Evolutionary conservation across 1,284 basidiomycete genomes (phyloP).

Genomic region (Boletus smithii): DNA sequence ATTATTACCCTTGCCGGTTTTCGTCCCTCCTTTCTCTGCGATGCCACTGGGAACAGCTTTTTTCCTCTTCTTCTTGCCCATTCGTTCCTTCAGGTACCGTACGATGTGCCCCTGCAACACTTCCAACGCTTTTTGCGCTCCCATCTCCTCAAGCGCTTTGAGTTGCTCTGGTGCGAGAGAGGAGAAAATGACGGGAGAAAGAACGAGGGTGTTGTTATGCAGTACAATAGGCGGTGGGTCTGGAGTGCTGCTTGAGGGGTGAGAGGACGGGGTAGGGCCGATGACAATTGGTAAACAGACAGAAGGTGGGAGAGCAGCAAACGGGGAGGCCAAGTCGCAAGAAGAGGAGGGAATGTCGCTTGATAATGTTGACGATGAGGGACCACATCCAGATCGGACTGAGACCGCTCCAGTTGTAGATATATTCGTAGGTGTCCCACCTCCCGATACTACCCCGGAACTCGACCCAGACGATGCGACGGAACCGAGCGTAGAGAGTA

Average conservation of each 20-base stretch:
- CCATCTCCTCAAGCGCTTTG: slow-evolving; percentile 73
- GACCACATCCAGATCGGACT: slow-evolving; percentile 1
- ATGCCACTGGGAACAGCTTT: slow-evolving; percentile 8
- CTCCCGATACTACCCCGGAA: background rate
- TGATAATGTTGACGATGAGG: slow-evolving; percentile 10
- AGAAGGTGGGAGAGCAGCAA: slow-evolving; percentile 27
- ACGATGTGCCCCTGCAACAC: slow-evolving; percentile 85
- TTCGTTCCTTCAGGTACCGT: slow-evolving; percentile 78
- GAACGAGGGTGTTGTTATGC: slow-evolving; percentile 79
- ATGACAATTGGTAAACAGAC: slow-evolving; percentile 60
- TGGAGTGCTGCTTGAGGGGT: slow-evolving; percentile 43
- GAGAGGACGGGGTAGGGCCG: slow-evolving; percentile 49
- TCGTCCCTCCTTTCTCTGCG: slow-evolving; percentile 16
- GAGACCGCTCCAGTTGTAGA: background rate
- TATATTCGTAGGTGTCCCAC: background rate
- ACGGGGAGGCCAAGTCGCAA: slow-evolving; percentile 17
- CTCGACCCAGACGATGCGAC: background rate
- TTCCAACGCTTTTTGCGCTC: slow-evolving; percentile 78
- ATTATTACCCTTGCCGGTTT: slow-evolving; percentile 5
- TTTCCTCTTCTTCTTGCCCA: slow-evolving; percentile 38
- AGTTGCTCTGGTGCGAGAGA: slow-evolving; percentile 74
- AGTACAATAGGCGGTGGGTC: slow-evolving; percentile 70
- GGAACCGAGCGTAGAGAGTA: background rate
- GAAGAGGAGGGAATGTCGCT: slow-evolving; percentile 17
- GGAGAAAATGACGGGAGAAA: slow-evolving; percentile 83